Evolutionary conservation across 2,329 filamentous ascomycete genomes (phyloP), one percentile per base, ranked within the genome.

Genomic region (Zalaria sp.): DNA sequence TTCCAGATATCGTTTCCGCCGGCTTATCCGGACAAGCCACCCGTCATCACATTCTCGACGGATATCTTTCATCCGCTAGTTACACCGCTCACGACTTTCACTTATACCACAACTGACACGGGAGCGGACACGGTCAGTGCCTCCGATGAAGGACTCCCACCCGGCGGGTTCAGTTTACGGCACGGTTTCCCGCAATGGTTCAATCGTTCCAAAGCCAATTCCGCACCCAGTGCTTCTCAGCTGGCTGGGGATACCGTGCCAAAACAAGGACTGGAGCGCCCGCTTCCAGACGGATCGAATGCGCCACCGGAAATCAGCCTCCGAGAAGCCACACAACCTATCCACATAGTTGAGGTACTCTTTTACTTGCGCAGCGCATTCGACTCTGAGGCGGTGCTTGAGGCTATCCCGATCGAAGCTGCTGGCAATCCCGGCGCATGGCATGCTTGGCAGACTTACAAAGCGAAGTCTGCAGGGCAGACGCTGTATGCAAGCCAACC

Each of bases 51-150:
- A 42, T 94, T 98, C 61, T 75, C 78, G 37, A 93, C 85, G 51
- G 89, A 96, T 58, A 81, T 96, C 51, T 98, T 96, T 60, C 89
- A 98, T 59, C 89, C 89, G 11, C 71, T 98, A 35, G 80, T 96
- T 50, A 87, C 88, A 5, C 88, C 91, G 32, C 71, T 93, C 47
- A 94, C 87, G n/a, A 94, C 86, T 3, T 93, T 94, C 63, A 91
- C 85, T 57, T 93, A 93, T 66, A 83, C 85, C 35, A 87, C 84
- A 47, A 80, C 82, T 43, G 77, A 82, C 31, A 76, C 83, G 46
- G 79, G 79, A 46, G 73, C 75, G 43, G 84, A 83, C 38, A 85
- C 84, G 0, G 81, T 88, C 47, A 89, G 83, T 57, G 84, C 86
- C 5, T 81, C 79, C 2, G 86, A 94, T 52, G 79, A 85, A 29